Conservation (phyloP, 2,329 filamentous ascomycete species). For the Chalaropsis ovoidea region DNA sequence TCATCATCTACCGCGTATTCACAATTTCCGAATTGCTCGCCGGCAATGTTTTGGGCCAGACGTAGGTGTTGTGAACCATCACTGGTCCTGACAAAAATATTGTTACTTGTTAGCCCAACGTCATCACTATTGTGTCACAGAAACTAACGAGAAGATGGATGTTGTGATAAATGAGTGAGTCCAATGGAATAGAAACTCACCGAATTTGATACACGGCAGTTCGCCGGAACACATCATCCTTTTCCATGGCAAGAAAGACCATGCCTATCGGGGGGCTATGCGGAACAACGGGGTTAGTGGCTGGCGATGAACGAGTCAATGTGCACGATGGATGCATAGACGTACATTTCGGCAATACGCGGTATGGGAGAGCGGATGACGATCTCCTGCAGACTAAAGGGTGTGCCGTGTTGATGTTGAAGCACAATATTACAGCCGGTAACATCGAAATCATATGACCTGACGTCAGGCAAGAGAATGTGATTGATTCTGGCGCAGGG, state of each 20-base stretch:
- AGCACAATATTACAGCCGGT: conserved; percentile 79
- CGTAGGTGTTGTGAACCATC: background rate
- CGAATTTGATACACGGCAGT: conserved; percentile 68
- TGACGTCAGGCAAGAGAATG: conserved; percentile 68
- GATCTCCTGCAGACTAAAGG: conserved; percentile 75
- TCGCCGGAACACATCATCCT: conserved; percentile 61
- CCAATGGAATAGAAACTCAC: conserved; percentile 36
- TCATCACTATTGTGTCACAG: background rate
- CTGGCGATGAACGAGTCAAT: background rate
- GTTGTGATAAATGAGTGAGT: conserved; percentile 22
- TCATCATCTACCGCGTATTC: background rate
- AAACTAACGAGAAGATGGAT: conserved; percentile 25
- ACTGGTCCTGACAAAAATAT: background rate
- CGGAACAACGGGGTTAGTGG: background rate
- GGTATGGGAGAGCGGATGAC: conserved; percentile 67
- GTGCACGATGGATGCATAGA: background rate
- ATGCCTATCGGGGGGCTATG: conserved; percentile 49
- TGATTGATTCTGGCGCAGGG: conserved; percentile 62
- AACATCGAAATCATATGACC: conserved; percentile 85
- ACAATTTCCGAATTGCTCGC: background rate
- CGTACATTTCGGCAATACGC: conserved; percentile 7
- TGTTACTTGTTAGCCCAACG: background rate
- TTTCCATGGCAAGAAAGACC: conserved; percentile 80
- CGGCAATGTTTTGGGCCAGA: background rate
- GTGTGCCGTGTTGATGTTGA: conserved; percentile 65